phyloP scores from a whole-genome alignment of 768 basidiomycete species.

The Scleroderma citrinum region DNA sequence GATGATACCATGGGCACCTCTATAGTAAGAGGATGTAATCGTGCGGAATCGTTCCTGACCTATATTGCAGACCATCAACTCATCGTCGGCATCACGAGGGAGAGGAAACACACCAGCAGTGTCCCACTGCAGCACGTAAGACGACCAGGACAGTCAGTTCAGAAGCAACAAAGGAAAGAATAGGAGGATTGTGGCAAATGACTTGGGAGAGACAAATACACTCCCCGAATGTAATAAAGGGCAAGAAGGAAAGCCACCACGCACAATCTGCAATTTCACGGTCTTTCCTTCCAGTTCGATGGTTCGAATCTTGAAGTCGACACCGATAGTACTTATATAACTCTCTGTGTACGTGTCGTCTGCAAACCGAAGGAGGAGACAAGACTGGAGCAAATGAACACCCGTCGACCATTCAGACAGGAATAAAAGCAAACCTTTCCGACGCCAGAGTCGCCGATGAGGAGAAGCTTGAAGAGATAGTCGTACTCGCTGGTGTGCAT shows the following conservation, averaged over 20 bases:
- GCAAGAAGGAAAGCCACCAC: constrained; percentile 26
- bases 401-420: constrained; percentile 10
- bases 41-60: constrained; percentile 98
- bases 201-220: no score
- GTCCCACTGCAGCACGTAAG: constrained; percentile 63
- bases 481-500: constrained; percentile 96
- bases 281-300: constrained; percentile 99
- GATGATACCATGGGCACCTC: constrained; percentile 97
- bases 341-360: constrained; percentile 98
- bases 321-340: constrained; percentile 96
- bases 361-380: constrained; percentile 84
- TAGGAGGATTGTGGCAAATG: background rate
- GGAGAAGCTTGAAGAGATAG: constrained; percentile 92
- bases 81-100: background rate
- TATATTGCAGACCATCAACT: constrained; percentile 23
- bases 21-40: constrained; percentile 99
- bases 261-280: constrained; percentile 95
- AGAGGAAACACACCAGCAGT: constrained; percentile 66
- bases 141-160: constrained; percentile 10
- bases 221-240: constrained; percentile 3
- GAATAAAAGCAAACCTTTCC: constrained; percentile 60
- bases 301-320: constrained; percentile 98
- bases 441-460: constrained; percentile 94
- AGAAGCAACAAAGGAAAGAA: background rate
- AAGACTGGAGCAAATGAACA: constrained; percentile 59